Percentiles rank a stretch among this genome's conserved stretches.
phyloP scores from a whole-genome alignment of 2,329 filamentous ascomycete genomes.

The Samsoniella hepiali region DNA sequence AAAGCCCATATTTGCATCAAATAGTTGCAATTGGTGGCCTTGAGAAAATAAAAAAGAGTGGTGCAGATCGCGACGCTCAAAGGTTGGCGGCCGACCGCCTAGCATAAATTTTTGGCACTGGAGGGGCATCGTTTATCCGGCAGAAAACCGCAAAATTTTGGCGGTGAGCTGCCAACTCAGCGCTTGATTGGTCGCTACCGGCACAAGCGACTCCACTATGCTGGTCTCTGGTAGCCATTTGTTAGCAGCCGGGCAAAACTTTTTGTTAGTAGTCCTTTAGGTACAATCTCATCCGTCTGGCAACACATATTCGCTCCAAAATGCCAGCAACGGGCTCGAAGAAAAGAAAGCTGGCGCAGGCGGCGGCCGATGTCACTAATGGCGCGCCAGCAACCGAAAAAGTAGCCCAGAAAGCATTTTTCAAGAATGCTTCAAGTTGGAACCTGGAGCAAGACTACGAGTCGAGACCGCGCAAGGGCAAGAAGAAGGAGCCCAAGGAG shows the following conservation, averaged over 20 bases:
- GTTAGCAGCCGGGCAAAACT: conserved; percentile 13
- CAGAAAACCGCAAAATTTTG: conserved; percentile 38
- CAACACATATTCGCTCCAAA: conserved; percentile 10
- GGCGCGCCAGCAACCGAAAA: conserved; percentile 30
- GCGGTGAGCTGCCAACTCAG: conserved; percentile 31
- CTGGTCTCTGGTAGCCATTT: background rate
- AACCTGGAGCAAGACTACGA: conserved; percentile 92
- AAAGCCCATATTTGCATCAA: conserved; percentile 31
- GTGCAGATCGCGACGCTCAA: background rate
- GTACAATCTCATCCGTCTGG: background rate
- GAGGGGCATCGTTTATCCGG: conserved; percentile 23
- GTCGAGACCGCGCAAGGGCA: conserved; percentile 71
- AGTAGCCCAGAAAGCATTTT: conserved; percentile 60
- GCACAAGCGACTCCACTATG: conserved; percentile 16
- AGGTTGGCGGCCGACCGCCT: conserved; percentile 16
- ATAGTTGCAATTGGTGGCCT: background rate
- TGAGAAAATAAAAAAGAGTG: background rate
- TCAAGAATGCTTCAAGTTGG: conserved; percentile 76
- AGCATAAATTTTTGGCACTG: conserved; percentile 18
- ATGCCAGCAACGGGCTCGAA: conserved; percentile 54
- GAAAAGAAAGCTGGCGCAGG: conserved; percentile 56
- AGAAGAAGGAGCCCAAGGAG: conserved; percentile 64
- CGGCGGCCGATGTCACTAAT: conserved; percentile 45
- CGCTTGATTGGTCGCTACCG: conserved; percentile 25
- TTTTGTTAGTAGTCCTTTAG: conserved; percentile 1